Conservation (phyloP, 2,329 filamentous ascomycete genomes). For the Ophiocordyceps polyrhachis-furcata region DNA sequence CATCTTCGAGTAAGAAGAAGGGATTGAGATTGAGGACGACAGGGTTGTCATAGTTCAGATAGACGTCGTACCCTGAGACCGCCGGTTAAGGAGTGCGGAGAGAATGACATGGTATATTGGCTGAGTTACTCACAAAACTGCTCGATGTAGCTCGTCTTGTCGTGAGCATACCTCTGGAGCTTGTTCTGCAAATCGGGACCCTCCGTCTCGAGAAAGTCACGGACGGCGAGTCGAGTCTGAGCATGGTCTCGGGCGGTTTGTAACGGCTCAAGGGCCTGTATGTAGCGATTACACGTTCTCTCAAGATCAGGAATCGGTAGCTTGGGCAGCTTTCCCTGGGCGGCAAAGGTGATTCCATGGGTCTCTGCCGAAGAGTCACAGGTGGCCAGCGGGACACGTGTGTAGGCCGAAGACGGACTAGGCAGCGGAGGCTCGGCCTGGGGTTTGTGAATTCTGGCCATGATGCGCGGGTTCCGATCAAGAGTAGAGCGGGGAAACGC, state of each 20-base stretch:
- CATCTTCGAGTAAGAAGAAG: conserved; percentile 93
- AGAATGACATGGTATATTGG: conserved; percentile 6
- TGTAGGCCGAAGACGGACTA: conserved; percentile 16
- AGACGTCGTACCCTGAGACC: conserved; percentile 85
- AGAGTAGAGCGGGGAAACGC: conserved; percentile 57
- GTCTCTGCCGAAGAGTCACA: conserved; percentile 33
- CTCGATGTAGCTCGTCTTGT: conserved; percentile 91
- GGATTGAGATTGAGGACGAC: conserved; percentile 95
- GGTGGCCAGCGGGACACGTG: conserved; percentile 31
- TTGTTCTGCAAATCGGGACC: conserved; percentile 76
- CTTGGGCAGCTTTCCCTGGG: conserved; percentile 76
- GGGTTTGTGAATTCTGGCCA: neutral
- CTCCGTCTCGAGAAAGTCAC: conserved; percentile 65
- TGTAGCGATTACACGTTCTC: conserved; percentile 57
- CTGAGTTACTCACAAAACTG: conserved; percentile 63
- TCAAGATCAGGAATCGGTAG: conserved; percentile 84
- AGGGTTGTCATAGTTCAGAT: conserved; percentile 92
- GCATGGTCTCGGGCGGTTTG: conserved; percentile 66
- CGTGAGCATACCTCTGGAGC: conserved; percentile 74
- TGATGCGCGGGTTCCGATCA: conserved; percentile 18
- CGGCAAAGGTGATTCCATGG: conserved; percentile 62
- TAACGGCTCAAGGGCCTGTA: conserved; percentile 61
- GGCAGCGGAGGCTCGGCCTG: conserved; percentile 1
- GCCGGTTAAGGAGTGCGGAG: neutral
- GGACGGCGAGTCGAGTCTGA: conserved; percentile 62